These are phyloP conservation scores for Zygnema circumcarinatum DNA, from an alignment of 139 green algal genomes.

Conservation along the genomic window DNA sequence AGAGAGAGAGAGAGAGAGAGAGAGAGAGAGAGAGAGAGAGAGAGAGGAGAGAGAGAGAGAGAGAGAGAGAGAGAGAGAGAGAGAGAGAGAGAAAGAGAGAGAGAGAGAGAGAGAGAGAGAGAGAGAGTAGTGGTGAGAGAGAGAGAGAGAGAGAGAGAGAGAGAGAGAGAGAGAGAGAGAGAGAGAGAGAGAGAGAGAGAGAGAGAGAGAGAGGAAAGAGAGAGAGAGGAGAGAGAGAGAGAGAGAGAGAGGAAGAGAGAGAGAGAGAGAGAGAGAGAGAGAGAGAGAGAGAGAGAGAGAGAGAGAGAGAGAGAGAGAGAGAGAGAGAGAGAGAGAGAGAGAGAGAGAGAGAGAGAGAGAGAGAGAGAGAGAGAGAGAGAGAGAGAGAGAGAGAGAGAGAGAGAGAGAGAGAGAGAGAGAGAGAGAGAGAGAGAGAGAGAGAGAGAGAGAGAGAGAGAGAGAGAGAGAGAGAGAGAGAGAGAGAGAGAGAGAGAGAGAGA, in stretches of 20 bases:
- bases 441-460: too few relatives aligned
- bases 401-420: too few relatives aligned
- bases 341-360: too few relatives aligned
- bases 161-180: not conserved
- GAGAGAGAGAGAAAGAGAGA: not conserved
- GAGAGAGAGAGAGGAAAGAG: not conserved
- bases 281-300: not conserved
- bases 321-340: constrained; percentile 16
- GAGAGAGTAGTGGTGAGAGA: not conserved
- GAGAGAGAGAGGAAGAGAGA: not conserved
- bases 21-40: not conserved
- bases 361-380: too few relatives aligned
- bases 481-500: too few relatives aligned
- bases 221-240: not conserved
- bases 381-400: too few relatives aligned
- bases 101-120: constrained; percentile 1
- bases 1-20: not conserved
- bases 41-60: not conserved
- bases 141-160: not conserved
- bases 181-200: not conserved
- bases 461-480: too few relatives aligned
- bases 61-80: not conserved
- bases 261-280: not conserved
- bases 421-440: too few relatives aligned
- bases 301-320: not conserved